These are phyloP conservation scores for Picochlorum sp. DNA, from an alignment of 139 green algal species.

Conservation along the genomic window DNA sequence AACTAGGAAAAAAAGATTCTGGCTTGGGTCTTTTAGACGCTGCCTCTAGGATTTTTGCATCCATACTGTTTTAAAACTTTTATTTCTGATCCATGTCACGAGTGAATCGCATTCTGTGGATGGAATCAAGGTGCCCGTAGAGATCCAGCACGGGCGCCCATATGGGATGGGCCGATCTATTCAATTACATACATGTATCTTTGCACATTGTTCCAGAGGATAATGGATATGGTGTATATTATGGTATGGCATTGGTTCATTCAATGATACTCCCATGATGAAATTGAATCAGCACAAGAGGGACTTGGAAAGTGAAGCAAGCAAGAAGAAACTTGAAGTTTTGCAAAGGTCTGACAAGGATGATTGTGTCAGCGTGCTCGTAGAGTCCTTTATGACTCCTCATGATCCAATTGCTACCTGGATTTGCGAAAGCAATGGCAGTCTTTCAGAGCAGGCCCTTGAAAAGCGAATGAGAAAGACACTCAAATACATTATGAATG, in stretches of 20 bases:
- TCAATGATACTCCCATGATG: too few relatives aligned
- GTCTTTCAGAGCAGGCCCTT: neutral
- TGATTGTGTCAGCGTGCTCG: neutral
- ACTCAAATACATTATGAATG: neutral
- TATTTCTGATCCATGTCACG: too few relatives aligned
- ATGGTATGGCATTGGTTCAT: too few relatives aligned
- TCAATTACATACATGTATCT: too few relatives aligned
- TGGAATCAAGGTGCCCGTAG: too few relatives aligned
- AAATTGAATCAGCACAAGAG: neutral
- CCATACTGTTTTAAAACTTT: neutral
- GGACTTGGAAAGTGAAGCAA: neutral
- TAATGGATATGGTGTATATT: too few relatives aligned
- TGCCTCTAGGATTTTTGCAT: slow-evolving; percentile 5
- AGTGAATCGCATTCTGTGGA: too few relatives aligned
- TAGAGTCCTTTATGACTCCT: neutral
- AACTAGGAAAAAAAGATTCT: slow-evolving; percentile 40
- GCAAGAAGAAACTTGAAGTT: neutral
- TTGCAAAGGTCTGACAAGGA: neutral
- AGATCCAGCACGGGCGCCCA: too few relatives aligned
- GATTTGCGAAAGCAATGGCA: neutral
- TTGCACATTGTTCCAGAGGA: too few relatives aligned
- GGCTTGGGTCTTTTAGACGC: slow-evolving; percentile 24
- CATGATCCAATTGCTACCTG: neutral
- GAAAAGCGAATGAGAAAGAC: neutral
- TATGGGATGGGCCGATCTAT: too few relatives aligned